Evolutionary conservation across 495 filamentous ascomycete species (phyloP).

Genomic region (Aspergillus kassunensis): DNA sequence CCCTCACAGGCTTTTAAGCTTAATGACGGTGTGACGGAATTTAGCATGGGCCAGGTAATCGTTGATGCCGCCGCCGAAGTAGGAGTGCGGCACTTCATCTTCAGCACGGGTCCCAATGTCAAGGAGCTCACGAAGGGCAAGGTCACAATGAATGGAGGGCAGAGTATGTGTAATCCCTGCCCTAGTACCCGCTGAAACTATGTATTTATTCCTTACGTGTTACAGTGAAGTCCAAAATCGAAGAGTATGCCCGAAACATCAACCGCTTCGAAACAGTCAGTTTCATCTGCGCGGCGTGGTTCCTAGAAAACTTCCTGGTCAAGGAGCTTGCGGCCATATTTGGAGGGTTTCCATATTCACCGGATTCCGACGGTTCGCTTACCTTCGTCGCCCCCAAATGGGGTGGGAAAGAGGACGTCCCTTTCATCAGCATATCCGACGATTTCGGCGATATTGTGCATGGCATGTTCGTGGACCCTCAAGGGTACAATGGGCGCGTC

Average conservation of each 20-base stretch:
- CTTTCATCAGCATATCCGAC: slow-evolving; percentile 25
- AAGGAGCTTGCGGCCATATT: slow-evolving; percentile 21
- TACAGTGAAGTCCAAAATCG: slow-evolving; percentile 26
- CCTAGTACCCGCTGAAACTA: not conserved
- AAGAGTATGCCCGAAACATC: slow-evolving; percentile 18
- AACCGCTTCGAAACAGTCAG: slow-evolving; percentile 20
- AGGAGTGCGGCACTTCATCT: slow-evolving; percentile 27
- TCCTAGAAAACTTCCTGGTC: slow-evolving; percentile 24
- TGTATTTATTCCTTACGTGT: not conserved
- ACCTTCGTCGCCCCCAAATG: slow-evolving; percentile 19
- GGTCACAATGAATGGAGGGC: slow-evolving; percentile 20
- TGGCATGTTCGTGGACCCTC: slow-evolving; percentile 28
- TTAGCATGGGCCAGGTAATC: slow-evolving; percentile 27
- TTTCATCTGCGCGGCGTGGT: slow-evolving; percentile 22
- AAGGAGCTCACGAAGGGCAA: slow-evolving; percentile 21
- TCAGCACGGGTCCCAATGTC: slow-evolving; percentile 15
- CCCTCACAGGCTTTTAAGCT: slow-evolving; percentile 14
- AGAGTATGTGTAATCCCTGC: slow-evolving; percentile 21
- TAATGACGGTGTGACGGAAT: slow-evolving; percentile 18
- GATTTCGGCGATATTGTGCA: slow-evolving; percentile 35
- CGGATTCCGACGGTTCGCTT: slow-evolving; percentile 18
- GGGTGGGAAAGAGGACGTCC: slow-evolving; percentile 28
- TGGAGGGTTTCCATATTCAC: slow-evolving; percentile 27
- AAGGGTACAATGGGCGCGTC: slow-evolving; percentile 4
- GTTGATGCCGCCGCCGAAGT: slow-evolving; percentile 22